Conservation (phyloP, 495 filamentous ascomycete species). For the Penicillium waksmanii region DNA sequence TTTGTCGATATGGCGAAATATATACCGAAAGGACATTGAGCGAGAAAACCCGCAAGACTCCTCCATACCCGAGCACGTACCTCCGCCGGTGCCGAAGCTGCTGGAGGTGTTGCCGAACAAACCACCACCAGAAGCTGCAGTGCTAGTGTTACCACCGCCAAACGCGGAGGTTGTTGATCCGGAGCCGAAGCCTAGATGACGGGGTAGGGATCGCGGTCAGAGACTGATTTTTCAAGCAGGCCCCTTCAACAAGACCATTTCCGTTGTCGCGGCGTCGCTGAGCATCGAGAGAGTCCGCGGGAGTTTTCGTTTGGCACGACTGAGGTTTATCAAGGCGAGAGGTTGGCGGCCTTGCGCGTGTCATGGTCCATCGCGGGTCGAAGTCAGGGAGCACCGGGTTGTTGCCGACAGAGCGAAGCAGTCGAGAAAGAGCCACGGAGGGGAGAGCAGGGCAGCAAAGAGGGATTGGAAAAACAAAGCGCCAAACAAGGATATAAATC, state of each 20-base stretch:
- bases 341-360: constrained; percentile 25
- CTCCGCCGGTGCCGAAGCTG: constrained; percentile 64
- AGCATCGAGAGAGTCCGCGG: constrained; percentile 35
- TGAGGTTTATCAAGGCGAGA: constrained; percentile 15
- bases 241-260: constrained; percentile 38
- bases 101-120: constrained; percentile 53
- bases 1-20: constrained; percentile 1
- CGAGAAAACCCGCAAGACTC: constrained; percentile 40
- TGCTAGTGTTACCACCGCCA: constrained; percentile 38
- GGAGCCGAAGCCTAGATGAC: constrained; percentile 64
- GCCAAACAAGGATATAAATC: constrained; percentile 13
- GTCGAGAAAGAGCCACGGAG: constrained; percentile 10
- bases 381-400: constrained; percentile 41
- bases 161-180: constrained; percentile 41
- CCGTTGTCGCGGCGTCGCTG: constrained; percentile 45
- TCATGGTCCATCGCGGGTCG: constrained; percentile 39
- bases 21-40: constrained; percentile 9
- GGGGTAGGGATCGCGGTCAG: constrained; percentile 46
- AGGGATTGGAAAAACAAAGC: constrained; percentile 22
- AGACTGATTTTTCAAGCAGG: constrained; percentile 35
- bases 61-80: constrained; percentile 48
- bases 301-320: constrained; percentile 22
- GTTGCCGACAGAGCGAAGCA: constrained; percentile 18
- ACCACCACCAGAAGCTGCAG: constrained; percentile 38
- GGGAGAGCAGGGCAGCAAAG: constrained; percentile 16